Evolutionary conservation across 2,329 filamentous ascomycete species (phyloP), one percentile per base, ranked within the genome.

Genomic region (Teratosphaeria viscida): DNA sequence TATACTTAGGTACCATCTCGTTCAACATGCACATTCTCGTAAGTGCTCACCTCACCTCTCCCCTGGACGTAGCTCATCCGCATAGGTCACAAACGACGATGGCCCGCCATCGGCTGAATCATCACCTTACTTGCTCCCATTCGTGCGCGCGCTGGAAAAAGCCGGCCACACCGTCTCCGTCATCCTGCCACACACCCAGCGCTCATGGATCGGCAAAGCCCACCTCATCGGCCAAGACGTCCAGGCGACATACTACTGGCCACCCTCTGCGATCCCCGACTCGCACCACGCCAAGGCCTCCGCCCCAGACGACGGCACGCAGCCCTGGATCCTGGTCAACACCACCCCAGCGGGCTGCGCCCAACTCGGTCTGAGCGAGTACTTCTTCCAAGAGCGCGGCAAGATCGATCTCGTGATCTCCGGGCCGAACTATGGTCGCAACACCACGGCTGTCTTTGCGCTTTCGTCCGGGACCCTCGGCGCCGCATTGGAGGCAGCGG

Each of bases 131-230:
- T 72, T 81, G 57, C 74, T 79, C 58, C 75, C 77, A 39, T 71
- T 75, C 67, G 76, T 80, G 19, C 71, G 73, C 23, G 72, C 74
- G 12, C 73, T 81, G 29, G 76, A 79, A 67, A 75, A 79, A 59
- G 85, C 87, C 35, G 91, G 91, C 7, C 92, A 96, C 75, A 81
- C 78, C n/a, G 90, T 97, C 62, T 95, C 90, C 7, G 92, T 99
- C 56, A 88, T 94, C 64, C 83, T 99, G 14, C 94, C 94, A 1
- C 85, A 96, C 73, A 87, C 86, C 6, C 94, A 99, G 76, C 86
- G 92, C 63, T 96, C 91, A 59, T 99, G 94, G 94, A 97, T 99
- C 69, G 92, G 92, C 68, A 99, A 99, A 79, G 94, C 94, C 2
- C 94, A 97, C 75, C 89, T 97, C 70, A 91, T 97, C 68, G 92